Conservation (phyloP, 352 stramenopile genomes). For the Phytophthora podocarpi region DNA sequence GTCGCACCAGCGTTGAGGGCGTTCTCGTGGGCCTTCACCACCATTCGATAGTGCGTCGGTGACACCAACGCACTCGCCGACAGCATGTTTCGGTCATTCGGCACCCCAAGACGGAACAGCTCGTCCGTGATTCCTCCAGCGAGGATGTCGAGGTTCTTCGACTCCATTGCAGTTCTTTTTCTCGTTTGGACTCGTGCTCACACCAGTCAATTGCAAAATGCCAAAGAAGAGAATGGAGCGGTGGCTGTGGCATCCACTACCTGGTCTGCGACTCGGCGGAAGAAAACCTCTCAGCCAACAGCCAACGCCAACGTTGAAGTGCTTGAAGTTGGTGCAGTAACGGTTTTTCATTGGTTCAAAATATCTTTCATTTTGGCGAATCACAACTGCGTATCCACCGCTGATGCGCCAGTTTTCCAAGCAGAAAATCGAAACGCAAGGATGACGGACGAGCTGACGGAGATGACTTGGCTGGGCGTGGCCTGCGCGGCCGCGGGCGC, state of each 20-base stretch:
- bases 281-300: not conserved
- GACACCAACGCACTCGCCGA: constrained; percentile 85
- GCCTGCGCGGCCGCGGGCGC: constrained; percentile 36
- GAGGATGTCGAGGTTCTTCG: constrained; percentile 55
- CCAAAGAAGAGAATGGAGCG: not conserved
- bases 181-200: not conserved
- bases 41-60: constrained; percentile 60
- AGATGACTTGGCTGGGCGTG: constrained; percentile 48
- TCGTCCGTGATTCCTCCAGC: constrained; percentile 91
- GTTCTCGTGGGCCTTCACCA: constrained; percentile 70
- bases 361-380: constrained; percentile 9
- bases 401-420: constrained; percentile 8
- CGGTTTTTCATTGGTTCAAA: constrained; percentile 1
- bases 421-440: constrained; percentile 15
- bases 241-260: constrained; percentile 20
- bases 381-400: not conserved
- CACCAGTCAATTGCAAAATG: constrained; percentile 27
- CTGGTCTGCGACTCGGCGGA: constrained; percentile 22
- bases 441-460: constrained; percentile 27
- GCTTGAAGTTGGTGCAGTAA: not conserved
- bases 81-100: constrained; percentile 92
- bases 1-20: constrained; percentile 84
- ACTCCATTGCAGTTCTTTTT: constrained; percentile 18
- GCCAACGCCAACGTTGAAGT: constrained; percentile 30
- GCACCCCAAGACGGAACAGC: constrained; percentile 80